phyloP scores from a whole-genome alignment of 2,329 filamentous ascomycete species.

The Ophiosphaerella narmari region DNA sequence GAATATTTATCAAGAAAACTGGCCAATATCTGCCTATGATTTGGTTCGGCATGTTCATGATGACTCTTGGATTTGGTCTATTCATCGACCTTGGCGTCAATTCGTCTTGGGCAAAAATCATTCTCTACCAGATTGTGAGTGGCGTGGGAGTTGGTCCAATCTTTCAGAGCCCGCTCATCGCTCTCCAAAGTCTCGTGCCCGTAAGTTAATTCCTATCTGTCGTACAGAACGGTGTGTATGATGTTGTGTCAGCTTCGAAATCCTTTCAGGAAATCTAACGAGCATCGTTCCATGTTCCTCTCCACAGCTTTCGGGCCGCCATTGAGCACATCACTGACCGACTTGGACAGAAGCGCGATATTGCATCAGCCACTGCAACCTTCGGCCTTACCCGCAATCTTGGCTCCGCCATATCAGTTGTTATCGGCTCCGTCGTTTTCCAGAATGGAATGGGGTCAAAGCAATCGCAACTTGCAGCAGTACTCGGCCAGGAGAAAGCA shows the following conservation, averaged over 20 bases:
- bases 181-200: conserved; percentile 66
- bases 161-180: conserved; percentile 71
- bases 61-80: conserved; percentile 46
- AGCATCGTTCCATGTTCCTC: too few relatives aligned
- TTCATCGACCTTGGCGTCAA: conserved; percentile 43
- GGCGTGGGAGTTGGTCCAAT: conserved; percentile 63
- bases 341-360: conserved; percentile 55
- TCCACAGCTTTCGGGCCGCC: neutral
- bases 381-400: conserved; percentile 72
- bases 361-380: conserved; percentile 70
- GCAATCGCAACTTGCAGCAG: conserved; percentile 52
- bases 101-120: conserved; percentile 46
- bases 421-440: conserved; percentile 78
- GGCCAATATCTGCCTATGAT: conserved; percentile 51
- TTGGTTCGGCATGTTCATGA: conserved; percentile 42
- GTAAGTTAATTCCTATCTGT: conserved; percentile 23
- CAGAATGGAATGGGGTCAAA: conserved; percentile 72
- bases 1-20: conserved; percentile 56
- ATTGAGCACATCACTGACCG: conserved; percentile 17
- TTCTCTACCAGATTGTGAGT: conserved; percentile 46
- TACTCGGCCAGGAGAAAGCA: conserved; percentile 59
- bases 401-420: conserved; percentile 69
- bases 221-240: neutral
- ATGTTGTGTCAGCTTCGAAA: neutral
- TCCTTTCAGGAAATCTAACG: neutral